These are phyloP conservation scores for Alternaria gansuensis DNA, from an alignment of 2,329 filamentous ascomycete genomes.

Conservation along the genomic window DNA sequence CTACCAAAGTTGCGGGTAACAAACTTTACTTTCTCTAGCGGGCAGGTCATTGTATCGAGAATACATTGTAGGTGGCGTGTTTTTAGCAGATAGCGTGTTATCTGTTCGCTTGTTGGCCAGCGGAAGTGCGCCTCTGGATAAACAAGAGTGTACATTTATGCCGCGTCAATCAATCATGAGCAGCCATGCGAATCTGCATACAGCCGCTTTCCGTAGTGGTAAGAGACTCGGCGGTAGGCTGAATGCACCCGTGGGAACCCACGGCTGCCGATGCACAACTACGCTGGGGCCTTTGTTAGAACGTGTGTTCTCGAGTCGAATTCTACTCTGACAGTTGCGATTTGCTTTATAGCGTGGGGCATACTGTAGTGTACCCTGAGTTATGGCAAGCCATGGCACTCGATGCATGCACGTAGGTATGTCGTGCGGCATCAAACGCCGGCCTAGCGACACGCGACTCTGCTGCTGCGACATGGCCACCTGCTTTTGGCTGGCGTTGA, in stretches of 20 bases:
- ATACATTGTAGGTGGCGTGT: conserved; percentile 25
- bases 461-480: conserved; percentile 38
- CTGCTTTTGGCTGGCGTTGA: conserved; percentile 35
- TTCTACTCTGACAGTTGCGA: conserved; percentile 20
- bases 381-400: conserved; percentile 39
- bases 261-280: conserved; percentile 36
- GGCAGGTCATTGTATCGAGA: conserved; percentile 16
- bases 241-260: conserved; percentile 37
- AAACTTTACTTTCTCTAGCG: conserved; percentile 17
- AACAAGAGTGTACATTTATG: conserved; percentile 10
- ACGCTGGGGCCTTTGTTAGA: conserved; percentile 39
- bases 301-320: conserved; percentile 37
- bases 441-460: conserved; percentile 39
- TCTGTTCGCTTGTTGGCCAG: conserved; percentile 15
- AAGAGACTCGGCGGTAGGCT: conserved; percentile 37
- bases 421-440: conserved; percentile 47
- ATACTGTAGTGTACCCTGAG: conserved; percentile 44
- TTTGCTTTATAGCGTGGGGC: conserved; percentile 34
- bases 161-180: conserved; percentile 1
- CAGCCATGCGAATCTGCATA: conserved; percentile 13
- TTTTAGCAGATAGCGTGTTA: conserved; percentile 8
- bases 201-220: conserved; percentile 35
- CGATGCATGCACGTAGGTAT: conserved; percentile 44
- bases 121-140: conserved; percentile 18
- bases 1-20: conserved; percentile 22